phyloP scores from a whole-genome alignment of 2,329 filamentous ascomycete species.

The Sordariomycetes sp. region DNA sequence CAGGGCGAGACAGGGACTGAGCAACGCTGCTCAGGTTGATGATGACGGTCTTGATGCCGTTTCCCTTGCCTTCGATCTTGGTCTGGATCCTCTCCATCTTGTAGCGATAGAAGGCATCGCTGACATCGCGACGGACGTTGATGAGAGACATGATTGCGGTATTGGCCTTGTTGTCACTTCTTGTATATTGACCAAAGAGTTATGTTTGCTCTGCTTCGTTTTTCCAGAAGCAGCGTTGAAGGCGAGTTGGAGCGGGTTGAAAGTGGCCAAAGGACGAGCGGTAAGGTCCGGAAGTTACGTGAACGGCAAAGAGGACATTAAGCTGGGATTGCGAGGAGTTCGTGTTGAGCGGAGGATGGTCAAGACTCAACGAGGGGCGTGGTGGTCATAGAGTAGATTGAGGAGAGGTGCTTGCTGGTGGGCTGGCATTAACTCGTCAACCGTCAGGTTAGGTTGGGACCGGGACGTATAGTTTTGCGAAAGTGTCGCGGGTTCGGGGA shows the following conservation, averaged over 20 bases:
- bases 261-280: slow-evolving; percentile 5
- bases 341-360: slow-evolving; percentile 24
- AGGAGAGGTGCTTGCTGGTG: slow-evolving; percentile 31
- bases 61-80: slow-evolving; percentile 99
- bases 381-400: slow-evolving; percentile 42
- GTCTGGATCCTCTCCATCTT: slow-evolving; percentile 99
- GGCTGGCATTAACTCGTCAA: slow-evolving; percentile 59
- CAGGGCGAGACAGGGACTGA: slow-evolving; percentile 80
- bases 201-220: not conserved
- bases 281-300: slow-evolving; percentile 4
- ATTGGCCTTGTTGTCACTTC: not conserved
- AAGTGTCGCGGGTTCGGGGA: slow-evolving; percentile 84
- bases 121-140: slow-evolving; percentile 97
- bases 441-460: slow-evolving; percentile 86
- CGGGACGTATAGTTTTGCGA: slow-evolving; percentile 90
- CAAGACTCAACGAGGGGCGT: slow-evolving; percentile 39
- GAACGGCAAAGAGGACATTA: slow-evolving; percentile 12
- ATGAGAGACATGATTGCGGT: slow-evolving; percentile 62
- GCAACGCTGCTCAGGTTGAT: slow-evolving; percentile 94
- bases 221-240: not conserved
- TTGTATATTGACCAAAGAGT: not conserved
- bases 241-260: not conserved
- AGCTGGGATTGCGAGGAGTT: slow-evolving; percentile 16
- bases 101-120: slow-evolving; percentile 99
- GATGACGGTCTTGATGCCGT: slow-evolving; percentile 97